phyloP scores from a whole-genome alignment of 805 yeast genomes.

The Metschnikowia bowlesiae region DNA sequence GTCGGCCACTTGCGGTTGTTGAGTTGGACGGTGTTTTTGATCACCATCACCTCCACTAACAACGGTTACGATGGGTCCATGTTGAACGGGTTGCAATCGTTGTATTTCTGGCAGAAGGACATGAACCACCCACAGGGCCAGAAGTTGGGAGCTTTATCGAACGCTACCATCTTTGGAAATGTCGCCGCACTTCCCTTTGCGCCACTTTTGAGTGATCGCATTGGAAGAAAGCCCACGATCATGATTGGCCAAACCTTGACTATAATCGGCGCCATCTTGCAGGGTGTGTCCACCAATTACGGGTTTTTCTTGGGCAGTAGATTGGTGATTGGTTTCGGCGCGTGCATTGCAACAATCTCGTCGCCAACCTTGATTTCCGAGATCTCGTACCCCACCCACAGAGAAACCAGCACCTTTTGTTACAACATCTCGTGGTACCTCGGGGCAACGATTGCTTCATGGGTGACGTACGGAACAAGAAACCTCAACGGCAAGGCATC shows the following conservation, averaged over 20 bases:
- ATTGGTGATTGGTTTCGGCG: constrained; percentile 47
- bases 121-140: constrained; percentile 26
- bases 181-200: constrained; percentile 23
- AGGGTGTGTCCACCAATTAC: constrained; percentile 32
- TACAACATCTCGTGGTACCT: constrained; percentile 51
- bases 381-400: constrained; percentile 42
- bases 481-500: constrained; percentile 21
- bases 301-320: constrained; percentile 40
- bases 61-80: constrained; percentile 29
- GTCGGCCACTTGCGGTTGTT: constrained; percentile 37
- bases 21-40: constrained; percentile 34
- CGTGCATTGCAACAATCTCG: constrained; percentile 37
- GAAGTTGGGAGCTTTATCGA: constrained; percentile 20
- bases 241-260: constrained; percentile 23
- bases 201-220: constrained; percentile 26
- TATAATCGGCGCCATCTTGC: constrained; percentile 35
- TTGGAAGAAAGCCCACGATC: constrained; percentile 39
- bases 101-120: constrained; percentile 36
- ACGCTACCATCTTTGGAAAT: constrained; percentile 33
- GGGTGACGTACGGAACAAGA: constrained; percentile 47
- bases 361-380: constrained; percentile 51
- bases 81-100: constrained; percentile 48
- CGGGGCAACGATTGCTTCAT: constrained; percentile 52
- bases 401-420: constrained; percentile 32
- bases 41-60: constrained; percentile 45